These are phyloP conservation scores for Exophiala aquamarina DNA, from an alignment of 2,329 filamentous ascomycete species.

Conservation along the genomic window DNA sequence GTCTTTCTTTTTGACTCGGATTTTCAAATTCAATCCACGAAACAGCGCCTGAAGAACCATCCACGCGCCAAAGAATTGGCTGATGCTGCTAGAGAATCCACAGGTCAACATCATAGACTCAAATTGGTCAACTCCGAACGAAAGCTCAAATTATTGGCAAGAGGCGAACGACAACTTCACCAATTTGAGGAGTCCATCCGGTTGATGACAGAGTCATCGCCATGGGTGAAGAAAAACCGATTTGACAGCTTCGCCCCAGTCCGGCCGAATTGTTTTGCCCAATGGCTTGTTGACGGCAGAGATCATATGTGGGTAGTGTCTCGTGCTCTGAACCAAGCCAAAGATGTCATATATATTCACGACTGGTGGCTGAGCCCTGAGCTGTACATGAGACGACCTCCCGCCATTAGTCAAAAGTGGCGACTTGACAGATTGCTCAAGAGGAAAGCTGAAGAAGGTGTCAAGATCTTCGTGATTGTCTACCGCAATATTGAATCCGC, in stretches of 20 bases:
- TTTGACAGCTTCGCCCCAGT: constrained; percentile 95
- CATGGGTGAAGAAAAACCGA: constrained; percentile 79
- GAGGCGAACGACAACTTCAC: constrained; percentile 82
- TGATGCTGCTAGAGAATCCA: constrained; percentile 63
- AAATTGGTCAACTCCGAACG: constrained; percentile 89
- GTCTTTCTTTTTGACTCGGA: constrained; percentile 93
- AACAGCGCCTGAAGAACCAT: constrained; percentile 48
- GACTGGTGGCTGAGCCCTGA: constrained; percentile 99
- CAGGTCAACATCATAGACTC: constrained; percentile 76
- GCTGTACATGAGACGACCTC: constrained; percentile 88
- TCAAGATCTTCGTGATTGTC: constrained; percentile 97
- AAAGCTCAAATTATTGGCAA: constrained; percentile 84
- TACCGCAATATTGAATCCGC: constrained; percentile 97
- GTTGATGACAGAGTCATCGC: constrained; percentile 78
- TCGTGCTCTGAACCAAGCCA: constrained; percentile 91
- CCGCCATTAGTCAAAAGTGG: constrained; percentile 98
- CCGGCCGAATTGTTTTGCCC: constrained; percentile 79
- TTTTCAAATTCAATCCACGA: constrained; percentile 68
- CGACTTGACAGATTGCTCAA: constrained; percentile 90
- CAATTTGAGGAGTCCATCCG: constrained; percentile 94
- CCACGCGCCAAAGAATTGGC: constrained; percentile 59
- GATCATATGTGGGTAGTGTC: constrained; percentile 99
- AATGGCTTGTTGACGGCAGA: constrained; percentile 94
- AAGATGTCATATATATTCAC: constrained; percentile 97
- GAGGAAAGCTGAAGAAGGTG: constrained; percentile 87